phyloP scores from a whole-genome alignment of 2,329 filamentous ascomycete species.

The Alternaria sp. region DNA sequence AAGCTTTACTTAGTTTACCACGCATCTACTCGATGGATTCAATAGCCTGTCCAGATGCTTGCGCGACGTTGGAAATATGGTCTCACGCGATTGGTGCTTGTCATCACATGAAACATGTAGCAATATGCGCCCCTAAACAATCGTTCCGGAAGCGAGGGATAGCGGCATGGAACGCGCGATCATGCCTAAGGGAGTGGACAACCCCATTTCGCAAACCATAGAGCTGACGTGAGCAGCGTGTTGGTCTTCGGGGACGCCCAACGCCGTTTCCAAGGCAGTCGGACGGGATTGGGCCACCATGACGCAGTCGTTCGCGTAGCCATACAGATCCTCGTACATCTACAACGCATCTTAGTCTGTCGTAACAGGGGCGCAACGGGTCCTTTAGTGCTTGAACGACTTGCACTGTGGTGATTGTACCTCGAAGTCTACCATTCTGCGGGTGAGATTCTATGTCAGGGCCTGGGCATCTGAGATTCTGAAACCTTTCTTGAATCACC shows the following conservation, averaged over 20 bases:
- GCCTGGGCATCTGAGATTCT: background rate
- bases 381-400: background rate
- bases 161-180: slow-evolving; percentile 6
- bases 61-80: slow-evolving; percentile 10
- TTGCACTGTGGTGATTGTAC: background rate
- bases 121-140: slow-evolving; percentile 15
- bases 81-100: slow-evolving; percentile 19
- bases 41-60: slow-evolving; percentile 15
- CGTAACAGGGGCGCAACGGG: background rate
- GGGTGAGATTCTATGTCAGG: background rate
- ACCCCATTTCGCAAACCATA: background rate
- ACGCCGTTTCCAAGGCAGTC: background rate
- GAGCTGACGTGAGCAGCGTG: background rate
- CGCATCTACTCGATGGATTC: slow-evolving; percentile 13
- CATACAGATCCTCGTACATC: background rate
- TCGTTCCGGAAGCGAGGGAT: slow-evolving; percentile 12
- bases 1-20: slow-evolving; percentile 14
- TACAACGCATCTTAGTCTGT: background rate
- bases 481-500: background rate
- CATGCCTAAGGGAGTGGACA: background rate
- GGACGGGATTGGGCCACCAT: background rate
- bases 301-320: background rate
- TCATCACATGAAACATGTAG: slow-evolving; percentile 21
- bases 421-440: background rate
- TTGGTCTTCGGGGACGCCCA: background rate